Conservation (phyloP, 169 alveolate genomes). For the Babesia bigemina region DNA sequence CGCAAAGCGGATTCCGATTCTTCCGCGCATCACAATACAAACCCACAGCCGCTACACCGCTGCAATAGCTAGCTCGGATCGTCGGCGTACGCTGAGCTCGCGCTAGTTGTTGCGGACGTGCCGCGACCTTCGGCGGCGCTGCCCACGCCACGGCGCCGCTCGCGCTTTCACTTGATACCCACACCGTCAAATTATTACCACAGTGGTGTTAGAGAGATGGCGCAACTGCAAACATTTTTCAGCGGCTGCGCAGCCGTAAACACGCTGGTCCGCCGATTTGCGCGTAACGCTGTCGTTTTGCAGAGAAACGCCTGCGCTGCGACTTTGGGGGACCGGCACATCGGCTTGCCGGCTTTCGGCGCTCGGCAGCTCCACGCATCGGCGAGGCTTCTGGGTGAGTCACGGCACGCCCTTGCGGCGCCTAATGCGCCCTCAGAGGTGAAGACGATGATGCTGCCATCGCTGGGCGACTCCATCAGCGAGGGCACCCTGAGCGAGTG, state of each 20-base stretch:
- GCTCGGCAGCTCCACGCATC: conserved; percentile 6
- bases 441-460: conserved; percentile 76
- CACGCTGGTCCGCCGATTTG: background rate
- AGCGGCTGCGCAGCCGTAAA: conserved; percentile 10
- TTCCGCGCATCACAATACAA: too few relatives aligned
- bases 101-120: too few relatives aligned
- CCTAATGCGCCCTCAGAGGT: conserved; percentile 15
- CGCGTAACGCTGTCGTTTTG: too few relatives aligned
- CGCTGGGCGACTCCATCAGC: conserved; percentile 87
- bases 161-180: too few relatives aligned
- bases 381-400: conserved; percentile 13
- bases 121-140: too few relatives aligned
- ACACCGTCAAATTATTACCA: too few relatives aligned
- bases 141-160: too few relatives aligned
- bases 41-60: too few relatives aligned
- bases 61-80: too few relatives aligned
- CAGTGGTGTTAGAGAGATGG: too few relatives aligned
- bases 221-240: background rate
- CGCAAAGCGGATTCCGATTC: too few relatives aligned
- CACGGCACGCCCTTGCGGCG: background rate
- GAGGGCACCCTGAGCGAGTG: conserved; percentile 84
- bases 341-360: background rate
- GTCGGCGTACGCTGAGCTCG: too few relatives aligned
- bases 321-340: background rate
- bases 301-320: background rate